A percentile compares a stretch with the other conserved stretches of the same genome.
phyloP scores from a whole-genome alignment of 2,329 filamentous ascomycete genomes.

The Arachnomyces sp. region DNA sequence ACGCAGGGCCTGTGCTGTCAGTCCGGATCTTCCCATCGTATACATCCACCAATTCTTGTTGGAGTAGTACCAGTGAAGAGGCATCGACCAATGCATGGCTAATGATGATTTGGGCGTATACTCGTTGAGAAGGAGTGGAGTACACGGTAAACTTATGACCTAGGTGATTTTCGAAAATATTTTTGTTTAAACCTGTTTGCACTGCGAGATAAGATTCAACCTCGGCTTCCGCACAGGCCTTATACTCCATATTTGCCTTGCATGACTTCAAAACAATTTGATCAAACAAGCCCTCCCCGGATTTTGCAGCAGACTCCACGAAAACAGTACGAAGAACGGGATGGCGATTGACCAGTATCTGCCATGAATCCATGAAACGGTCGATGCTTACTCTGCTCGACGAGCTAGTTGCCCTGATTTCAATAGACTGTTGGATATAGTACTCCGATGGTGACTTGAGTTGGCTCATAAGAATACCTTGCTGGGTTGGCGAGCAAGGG shows the following conservation, averaged over 20 bases:
- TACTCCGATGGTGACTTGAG: constrained; percentile 1
- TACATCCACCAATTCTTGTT: constrained; percentile 3
- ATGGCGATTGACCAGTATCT: background rate
- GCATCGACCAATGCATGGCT: constrained; percentile 10
- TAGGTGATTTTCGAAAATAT: background rate
- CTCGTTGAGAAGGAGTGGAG: constrained; percentile 3
- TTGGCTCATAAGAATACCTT: constrained; percentile 6
- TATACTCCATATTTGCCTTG: background rate
- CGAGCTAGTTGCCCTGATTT: background rate
- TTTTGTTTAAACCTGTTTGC: background rate
- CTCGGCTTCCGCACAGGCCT: background rate
- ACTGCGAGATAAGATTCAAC: background rate
- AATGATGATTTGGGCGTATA: constrained; percentile 8
- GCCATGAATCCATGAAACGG: background rate
- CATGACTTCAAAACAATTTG: background rate
- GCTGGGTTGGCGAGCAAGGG: constrained; percentile 7
- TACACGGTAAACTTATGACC: constrained; percentile 8
- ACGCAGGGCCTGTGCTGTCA: constrained; percentile 23
- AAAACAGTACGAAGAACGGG: constrained; percentile 1
- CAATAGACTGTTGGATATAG: constrained; percentile 4
- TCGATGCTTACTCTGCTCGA: background rate
- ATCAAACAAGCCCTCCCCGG: background rate
- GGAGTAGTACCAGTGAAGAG: constrained; percentile 7
- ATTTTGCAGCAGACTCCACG: background rate
- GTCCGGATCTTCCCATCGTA: constrained; percentile 10